Evolutionary conservation across 257 asterid genomes (phyloP).

Genomic region (Henckelia pumila): DNA sequence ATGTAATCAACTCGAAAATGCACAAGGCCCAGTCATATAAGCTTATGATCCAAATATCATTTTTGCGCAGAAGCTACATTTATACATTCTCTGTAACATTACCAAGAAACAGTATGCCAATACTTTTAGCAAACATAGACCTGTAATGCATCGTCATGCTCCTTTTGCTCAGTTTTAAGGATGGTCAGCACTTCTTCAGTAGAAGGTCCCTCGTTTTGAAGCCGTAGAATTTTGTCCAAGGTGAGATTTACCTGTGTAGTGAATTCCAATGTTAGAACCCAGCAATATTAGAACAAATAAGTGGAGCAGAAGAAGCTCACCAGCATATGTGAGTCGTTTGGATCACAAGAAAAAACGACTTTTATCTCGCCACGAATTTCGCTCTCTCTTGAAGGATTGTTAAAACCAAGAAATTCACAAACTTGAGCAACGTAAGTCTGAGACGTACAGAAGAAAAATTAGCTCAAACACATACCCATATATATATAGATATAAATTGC

Average conservation of each 20-base stretch:
- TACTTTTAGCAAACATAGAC: conserved; percentile 36
- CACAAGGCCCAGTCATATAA: too few species aligned
- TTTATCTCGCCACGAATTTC: conserved; percentile 88
- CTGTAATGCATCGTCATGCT: conserved; percentile 95
- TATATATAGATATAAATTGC: too few species aligned
- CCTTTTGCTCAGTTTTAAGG: conserved; percentile 90
- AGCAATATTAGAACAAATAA: conserved; percentile 26
- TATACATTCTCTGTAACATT: conserved; percentile 21
- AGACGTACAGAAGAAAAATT: conserved; percentile 25
- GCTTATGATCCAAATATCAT: background rate
- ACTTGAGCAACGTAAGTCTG: conserved; percentile 92
- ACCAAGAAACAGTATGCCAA: conserved; percentile 11
- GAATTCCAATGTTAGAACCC: conserved; percentile 27
- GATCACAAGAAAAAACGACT: conserved; percentile 89
- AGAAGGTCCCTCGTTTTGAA: conserved; percentile 85
- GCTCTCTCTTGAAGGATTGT: conserved; percentile 81
- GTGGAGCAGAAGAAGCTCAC: conserved; percentile 37
- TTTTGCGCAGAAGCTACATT: background rate
- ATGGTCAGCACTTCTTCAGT: conserved; percentile 60
- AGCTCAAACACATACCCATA: background rate
- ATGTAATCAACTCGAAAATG: conserved; percentile 11
- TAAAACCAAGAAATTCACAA: conserved; percentile 91
- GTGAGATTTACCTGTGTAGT: conserved; percentile 71
- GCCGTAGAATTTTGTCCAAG: conserved; percentile 72
- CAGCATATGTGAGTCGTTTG: conserved; percentile 74